A percentile compares a stretch with the other conserved stretches of the same genome.
Evolutionary conservation across 139 green algal genomes (phyloP).

Genomic region (Micractinium sp.): DNA sequence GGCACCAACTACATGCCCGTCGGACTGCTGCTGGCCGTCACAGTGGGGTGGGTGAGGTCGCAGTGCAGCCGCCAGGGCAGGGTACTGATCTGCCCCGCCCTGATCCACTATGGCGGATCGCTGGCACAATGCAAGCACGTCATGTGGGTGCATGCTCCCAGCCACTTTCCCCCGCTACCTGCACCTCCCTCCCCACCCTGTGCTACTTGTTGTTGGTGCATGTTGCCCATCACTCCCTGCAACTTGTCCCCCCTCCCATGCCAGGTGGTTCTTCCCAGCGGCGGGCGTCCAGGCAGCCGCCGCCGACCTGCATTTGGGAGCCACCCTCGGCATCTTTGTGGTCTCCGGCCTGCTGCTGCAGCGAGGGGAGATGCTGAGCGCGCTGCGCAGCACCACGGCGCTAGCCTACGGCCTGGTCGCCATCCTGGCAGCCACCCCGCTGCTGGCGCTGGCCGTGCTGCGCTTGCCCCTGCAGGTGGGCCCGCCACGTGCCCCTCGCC

Average conservation of each 20-base stretch:
- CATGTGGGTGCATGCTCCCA: background rate
- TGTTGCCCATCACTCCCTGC: background rate
- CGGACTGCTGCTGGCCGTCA: background rate
- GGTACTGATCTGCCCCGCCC: background rate
- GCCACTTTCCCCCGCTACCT: background rate
- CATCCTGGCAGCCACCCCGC: slow-evolving; percentile 66
- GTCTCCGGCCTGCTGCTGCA: slow-evolving; percentile 56
- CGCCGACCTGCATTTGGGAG: slow-evolving; percentile 41
- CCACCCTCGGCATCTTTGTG: slow-evolving; percentile 60
- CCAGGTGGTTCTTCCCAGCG: slow-evolving; percentile 39
- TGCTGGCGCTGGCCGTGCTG: slow-evolving; percentile 42
- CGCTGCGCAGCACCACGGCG: slow-evolving; percentile 21
- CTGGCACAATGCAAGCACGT: background rate
- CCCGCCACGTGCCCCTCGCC: too few relatives aligned
- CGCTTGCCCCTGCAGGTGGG: slow-evolving; percentile 51
- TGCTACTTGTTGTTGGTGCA: background rate
- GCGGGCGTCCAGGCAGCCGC: slow-evolving; percentile 41
- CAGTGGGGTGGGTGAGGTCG: background rate
- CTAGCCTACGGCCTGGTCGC: slow-evolving; percentile 42
- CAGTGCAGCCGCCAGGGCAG: background rate
- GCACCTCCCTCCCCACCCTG: background rate
- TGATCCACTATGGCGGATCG: background rate
- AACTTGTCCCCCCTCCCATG: background rate
- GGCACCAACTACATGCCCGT: slow-evolving; percentile 24
- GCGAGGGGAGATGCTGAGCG: slow-evolving; percentile 41